phyloP scores from a whole-genome alignment of 108 stramenopile species.

The Aurantiochytrium sp. region DNA sequence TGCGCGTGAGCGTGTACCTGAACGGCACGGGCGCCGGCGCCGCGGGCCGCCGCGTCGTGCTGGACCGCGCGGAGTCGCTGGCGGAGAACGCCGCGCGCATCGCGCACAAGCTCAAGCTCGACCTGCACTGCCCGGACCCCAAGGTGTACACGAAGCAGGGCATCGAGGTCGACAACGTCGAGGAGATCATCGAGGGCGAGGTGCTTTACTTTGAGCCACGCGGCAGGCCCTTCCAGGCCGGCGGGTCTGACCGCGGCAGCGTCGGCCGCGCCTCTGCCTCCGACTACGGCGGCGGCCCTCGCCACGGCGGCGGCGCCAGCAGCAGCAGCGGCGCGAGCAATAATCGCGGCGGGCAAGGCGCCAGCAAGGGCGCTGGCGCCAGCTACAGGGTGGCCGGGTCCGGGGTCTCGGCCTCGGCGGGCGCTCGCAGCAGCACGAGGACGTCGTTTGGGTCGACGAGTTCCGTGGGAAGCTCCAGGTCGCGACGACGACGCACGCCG shows the following conservation, averaged over 20 bases:
- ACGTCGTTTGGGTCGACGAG: neutral
- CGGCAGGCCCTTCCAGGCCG: neutral
- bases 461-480: neutral
- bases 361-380: too few species aligned
- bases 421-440: neutral
- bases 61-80: neutral
- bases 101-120: neutral
- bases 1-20: conserved; percentile 24
- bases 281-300: too few species aligned
- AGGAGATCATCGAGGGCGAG: conserved; percentile 12
- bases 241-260: neutral
- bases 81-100: neutral
- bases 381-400: too few species aligned
- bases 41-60: conserved; percentile 3
- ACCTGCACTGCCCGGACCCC: neutral
- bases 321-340: too few species aligned
- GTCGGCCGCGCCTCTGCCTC: too few species aligned
- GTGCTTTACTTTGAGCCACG: neutral
- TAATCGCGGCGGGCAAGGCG: too few species aligned
- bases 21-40: neutral
- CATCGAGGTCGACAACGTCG: neutral
- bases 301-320: too few species aligned
- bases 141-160: neutral
- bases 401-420: neutral
- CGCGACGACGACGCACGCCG: neutral